Conservation (phyloP, 2,329 filamentous ascomycete species). For the Epichloe glyceriae region DNA sequence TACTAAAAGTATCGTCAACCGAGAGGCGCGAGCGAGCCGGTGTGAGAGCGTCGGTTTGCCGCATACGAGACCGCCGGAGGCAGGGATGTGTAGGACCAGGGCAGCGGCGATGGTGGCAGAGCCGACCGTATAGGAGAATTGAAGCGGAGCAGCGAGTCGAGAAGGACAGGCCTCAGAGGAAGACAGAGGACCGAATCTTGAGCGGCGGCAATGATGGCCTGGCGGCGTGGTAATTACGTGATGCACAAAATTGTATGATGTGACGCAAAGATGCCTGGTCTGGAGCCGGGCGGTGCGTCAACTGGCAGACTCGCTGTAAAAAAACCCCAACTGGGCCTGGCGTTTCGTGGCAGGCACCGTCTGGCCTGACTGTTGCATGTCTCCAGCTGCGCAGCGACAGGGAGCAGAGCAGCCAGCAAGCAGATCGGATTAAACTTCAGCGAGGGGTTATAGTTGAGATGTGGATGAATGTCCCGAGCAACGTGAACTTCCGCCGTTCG, state of each 20-base stretch:
- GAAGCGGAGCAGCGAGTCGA: neutral
- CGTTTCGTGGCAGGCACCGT: too few relatives aligned
- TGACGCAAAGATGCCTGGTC: neutral
- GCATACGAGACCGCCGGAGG: slow-evolving; percentile 1
- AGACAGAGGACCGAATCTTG: neutral
- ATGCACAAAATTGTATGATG: slow-evolving; percentile 1
- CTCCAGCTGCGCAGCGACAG: too few relatives aligned
- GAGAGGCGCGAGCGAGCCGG: slow-evolving; percentile 6
- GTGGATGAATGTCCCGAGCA: too few relatives aligned
- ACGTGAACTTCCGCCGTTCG: too few relatives aligned
- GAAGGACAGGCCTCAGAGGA: neutral
- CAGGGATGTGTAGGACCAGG: neutral
- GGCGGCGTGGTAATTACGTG: slow-evolving; percentile 3
- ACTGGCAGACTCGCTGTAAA: neutral
- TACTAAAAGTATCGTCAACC: slow-evolving; percentile 1
- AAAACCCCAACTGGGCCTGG: too few relatives aligned
- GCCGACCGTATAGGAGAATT: neutral
- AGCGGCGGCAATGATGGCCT: neutral
- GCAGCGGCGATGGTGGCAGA: neutral
- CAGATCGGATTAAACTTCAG: too few relatives aligned
- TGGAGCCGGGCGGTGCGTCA: neutral
- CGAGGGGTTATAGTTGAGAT: too few relatives aligned
- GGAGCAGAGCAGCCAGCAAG: too few relatives aligned
- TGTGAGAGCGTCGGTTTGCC: neutral
- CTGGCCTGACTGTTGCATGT: too few relatives aligned